Conservation (phyloP, 306 rosid genomes). For the Quercus alba region DNA sequence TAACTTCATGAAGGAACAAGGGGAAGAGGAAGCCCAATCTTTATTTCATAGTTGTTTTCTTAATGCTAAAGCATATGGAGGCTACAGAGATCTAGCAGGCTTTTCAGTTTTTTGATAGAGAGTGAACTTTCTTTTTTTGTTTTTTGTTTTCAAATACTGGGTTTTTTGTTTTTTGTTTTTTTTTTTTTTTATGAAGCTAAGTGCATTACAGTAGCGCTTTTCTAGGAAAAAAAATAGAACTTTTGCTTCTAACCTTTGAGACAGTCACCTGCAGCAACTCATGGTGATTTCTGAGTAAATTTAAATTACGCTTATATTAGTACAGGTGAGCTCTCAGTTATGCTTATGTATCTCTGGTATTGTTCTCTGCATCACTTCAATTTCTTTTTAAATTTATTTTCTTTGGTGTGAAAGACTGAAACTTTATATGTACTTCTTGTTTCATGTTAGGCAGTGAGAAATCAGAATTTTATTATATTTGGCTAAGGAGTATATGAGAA, state of each 20-base stretch:
- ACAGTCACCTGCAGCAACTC: neutral
- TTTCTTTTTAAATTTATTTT: neutral
- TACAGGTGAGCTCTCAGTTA: slow-evolving; percentile 29
- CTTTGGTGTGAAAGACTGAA: slow-evolving; percentile 1
- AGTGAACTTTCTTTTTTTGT: neutral
- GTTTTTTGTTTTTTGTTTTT: neutral
- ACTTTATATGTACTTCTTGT: neutral
- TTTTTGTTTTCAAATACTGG: neutral
- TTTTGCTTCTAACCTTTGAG: slow-evolving; percentile 14
- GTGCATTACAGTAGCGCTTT: slow-evolving; percentile 12
- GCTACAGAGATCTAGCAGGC: slow-evolving; percentile 35
- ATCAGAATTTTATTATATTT: slow-evolving; percentile 4
- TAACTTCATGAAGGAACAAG: slow-evolving; percentile 7
- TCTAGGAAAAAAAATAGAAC: neutral
- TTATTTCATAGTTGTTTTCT: neutral
- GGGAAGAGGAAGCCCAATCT: neutral
- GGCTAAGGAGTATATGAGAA: neutral
- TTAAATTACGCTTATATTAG: neutral
- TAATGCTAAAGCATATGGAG: slow-evolving; percentile 20
- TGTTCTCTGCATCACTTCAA: neutral
- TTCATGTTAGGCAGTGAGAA: slow-evolving; percentile 8
- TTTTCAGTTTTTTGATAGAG: slow-evolving; percentile 6
- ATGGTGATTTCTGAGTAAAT: neutral
- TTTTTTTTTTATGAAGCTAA: slow-evolving; percentile 3
- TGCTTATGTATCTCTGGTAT: neutral